Evolutionary conservation across 2,329 filamentous ascomycete genomes (phyloP), one percentile per base, ranked within the genome.

Genomic region (Diaporthe sp.): DNA sequence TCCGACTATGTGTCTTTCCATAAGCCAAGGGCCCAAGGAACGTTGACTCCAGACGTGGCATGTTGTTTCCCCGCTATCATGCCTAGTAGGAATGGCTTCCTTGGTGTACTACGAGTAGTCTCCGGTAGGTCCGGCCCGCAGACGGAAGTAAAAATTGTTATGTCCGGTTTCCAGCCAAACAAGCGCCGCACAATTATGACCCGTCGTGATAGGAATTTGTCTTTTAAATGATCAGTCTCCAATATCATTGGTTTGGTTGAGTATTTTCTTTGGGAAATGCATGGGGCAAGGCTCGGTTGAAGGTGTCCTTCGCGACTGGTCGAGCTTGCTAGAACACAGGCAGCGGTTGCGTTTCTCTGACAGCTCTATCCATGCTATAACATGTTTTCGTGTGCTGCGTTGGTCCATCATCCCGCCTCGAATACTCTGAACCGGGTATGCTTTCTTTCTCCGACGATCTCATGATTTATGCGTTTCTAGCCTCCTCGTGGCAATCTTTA

Each of bases 41-140:
- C 59, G 31, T 19, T 19, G 7, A 19, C 7, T 46, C 37, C 7
- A 42, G 58, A 31, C 10, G 46, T 39, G 46, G 15, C 46, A 19
- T 68, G 62, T 17, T 53, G 22, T 8, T 53, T 55, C 46, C 65
- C 46, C 65, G 46, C 65, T 25, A 28, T 28, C 39, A 28, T 25
- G 13, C 46, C 46, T 44, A 37, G 46, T 8, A 68, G 65, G 46
- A 68, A 39, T 39, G 46, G 15, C 22, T 25, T 37, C 62, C 62
- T 25, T 10, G 25, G 22, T 37, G 25, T 13, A 28, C 8, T 22
- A 22, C 17, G 13, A 10, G 31, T 68, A 12, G 22, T 34, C 46
- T 68, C 46, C 46, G 65, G 46, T 67, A 67, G 42, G 12, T 67
- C 61, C 61, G 61, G 61, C 19, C 61, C 42, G n/a, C 42, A 22